phyloP scores from a whole-genome alignment of 2,329 filamentous ascomycete genomes.

The Aspergillus intermedius region DNA sequence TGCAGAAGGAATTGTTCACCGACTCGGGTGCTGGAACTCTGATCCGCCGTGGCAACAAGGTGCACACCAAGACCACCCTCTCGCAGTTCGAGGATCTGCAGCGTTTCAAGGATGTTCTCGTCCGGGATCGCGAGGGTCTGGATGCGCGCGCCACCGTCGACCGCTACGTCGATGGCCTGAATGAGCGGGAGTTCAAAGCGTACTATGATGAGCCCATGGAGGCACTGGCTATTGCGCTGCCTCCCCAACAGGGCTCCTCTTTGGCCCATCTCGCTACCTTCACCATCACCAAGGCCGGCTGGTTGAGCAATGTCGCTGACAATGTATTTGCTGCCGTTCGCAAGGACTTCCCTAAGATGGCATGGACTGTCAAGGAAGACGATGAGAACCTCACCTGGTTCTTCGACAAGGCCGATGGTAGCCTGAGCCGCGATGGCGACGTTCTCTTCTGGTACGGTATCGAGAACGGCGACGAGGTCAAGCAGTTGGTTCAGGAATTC shows the following conservation, averaged over 20 bases:
- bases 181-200: constrained; percentile 74
- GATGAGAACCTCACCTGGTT: constrained; percentile 98
- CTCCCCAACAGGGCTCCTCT: constrained; percentile 57
- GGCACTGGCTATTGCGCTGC: constrained; percentile 80
- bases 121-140: constrained; percentile 73
- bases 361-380: constrained; percentile 94
- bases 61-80: constrained; percentile 65
- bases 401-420: constrained; percentile 93
- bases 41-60: constrained; percentile 85
- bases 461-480: constrained; percentile 72
- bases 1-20: constrained; percentile 95
- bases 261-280: constrained; percentile 83
- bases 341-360: constrained; percentile 84
- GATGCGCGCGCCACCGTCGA: constrained; percentile 80
- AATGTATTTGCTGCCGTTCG: constrained; percentile 91
- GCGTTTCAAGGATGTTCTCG: constrained; percentile 72
- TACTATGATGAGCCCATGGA: constrained; percentile 95
- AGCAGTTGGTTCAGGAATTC: constrained; percentile 78
- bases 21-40: constrained; percentile 91
- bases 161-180: constrained; percentile 73
- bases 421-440: constrained; percentile 74
- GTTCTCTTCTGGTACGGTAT: constrained; percentile 96
- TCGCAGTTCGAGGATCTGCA: constrained; percentile 68
- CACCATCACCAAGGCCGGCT: constrained; percentile 88
- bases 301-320: constrained; percentile 90